phyloP scores from a whole-genome alignment of 192 early-diverging fungal genomes.

The Pecoramyces ruminantium region DNA sequence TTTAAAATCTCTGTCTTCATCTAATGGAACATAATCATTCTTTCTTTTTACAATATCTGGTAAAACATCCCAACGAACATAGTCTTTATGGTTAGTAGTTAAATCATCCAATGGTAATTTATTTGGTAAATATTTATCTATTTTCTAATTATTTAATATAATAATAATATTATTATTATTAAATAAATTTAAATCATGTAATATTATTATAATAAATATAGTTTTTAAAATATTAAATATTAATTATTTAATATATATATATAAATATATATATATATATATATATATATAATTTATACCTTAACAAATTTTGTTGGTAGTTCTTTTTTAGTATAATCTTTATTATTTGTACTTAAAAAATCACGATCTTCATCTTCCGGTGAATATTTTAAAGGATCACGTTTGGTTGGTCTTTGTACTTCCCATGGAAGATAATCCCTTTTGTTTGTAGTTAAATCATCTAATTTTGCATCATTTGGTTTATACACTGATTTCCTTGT shows the following conservation, averaged over 20 bases:
- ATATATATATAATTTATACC: not conserved
- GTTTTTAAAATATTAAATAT: no score
- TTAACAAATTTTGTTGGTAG: not conserved
- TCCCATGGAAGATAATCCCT: not conserved
- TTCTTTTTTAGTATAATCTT: not conserved
- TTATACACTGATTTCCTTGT: not conserved
- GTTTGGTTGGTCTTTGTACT: not conserved
- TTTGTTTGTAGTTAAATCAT: not conserved
- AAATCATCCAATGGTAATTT: not conserved
- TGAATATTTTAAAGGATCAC: not conserved
- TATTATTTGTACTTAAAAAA: not conserved
- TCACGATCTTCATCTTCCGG: not conserved
- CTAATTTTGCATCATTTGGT: not conserved
- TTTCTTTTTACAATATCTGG: not conserved
- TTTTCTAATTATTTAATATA: not conserved
- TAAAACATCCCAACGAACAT: not conserved
- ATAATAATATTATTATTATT: no score
- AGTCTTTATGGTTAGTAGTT: not conserved
- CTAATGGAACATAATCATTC: not conserved
- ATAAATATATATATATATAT: no score
- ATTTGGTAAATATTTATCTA: not conserved
- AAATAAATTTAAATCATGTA: no score
- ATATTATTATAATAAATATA: no score
- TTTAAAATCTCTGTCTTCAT: not conserved
- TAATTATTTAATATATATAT: no score